Percentiles rank a stretch among this genome's conserved stretches.
These are phyloP conservation scores for Solanum commersonii DNA, from an alignment of 257 asterid species.

Conservation along the genomic window DNA sequence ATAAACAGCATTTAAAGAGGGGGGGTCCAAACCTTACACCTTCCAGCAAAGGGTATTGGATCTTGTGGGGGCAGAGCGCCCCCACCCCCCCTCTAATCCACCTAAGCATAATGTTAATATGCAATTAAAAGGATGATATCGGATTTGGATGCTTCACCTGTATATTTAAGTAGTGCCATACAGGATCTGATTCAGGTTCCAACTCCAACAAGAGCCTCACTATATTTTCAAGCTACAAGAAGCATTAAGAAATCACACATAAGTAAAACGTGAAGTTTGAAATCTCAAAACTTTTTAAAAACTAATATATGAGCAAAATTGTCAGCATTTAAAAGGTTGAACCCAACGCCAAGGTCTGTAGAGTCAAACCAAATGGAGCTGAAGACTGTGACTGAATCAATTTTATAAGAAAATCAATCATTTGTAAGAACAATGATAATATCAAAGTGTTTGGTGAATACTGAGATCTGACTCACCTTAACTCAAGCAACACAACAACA, in stretches of 20 bases:
- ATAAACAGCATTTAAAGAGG: not conserved
- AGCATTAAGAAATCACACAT: constrained; percentile 14
- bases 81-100: not conserved
- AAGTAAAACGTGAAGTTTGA: not conserved
- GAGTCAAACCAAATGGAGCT: not conserved
- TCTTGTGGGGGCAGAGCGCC: not conserved
- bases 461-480: not conserved
- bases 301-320: not conserved
- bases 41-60: not conserved
- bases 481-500: not conserved
- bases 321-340: not conserved
- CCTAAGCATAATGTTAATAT: not conserved
- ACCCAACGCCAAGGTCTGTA: not conserved
- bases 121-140: not conserved
- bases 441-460: not conserved
- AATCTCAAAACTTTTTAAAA: not conserved
- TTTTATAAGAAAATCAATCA: not conserved
- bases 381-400: not conserved
- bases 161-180: constrained; percentile 79
- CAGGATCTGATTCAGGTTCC: constrained; percentile 97
- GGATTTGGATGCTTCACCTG: constrained; percentile 42
- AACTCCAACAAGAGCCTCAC: constrained; percentile 93
- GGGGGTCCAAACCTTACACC: not conserved
- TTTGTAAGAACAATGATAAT: not conserved
- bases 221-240: constrained; percentile 88